Evolutionary conservation across 805 yeast genomes (phyloP), one percentile per base, ranked within the genome.

Genomic region (Nakazawaea sp.): DNA sequence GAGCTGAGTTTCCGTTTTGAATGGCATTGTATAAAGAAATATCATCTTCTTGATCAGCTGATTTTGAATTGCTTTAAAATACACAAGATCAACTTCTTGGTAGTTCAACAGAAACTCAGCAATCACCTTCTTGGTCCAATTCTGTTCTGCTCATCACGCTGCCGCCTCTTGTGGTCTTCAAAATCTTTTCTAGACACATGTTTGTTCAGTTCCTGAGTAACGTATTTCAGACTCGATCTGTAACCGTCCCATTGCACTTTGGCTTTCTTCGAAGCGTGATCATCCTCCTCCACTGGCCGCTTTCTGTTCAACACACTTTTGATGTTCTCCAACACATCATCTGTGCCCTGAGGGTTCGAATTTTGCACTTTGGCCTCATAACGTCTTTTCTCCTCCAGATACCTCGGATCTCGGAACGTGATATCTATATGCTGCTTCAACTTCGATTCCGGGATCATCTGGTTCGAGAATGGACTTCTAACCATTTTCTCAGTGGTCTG

Each of bases 391-490:
- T 86, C 87, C 39, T 75, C 76, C 45, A 75, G 70, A 59, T 84
- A 85, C 45, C 74, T 66, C 3, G 96, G 95, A 56, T 89, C 95
- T 31, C 89, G 60, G 26, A 85, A 62, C 38, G 82, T 62, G 12
- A 78, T 71, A 42, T 74, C 71, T 46, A 89, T 63, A 53, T 90
- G 97, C 43, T 69, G 71, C 42, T 75, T 81, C 51, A 82, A 86
- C 44, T 79, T 63, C 29, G 69, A 66, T 47, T 83, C 92, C 1
- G 89, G 81, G 2, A 89, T 70, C 51, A 69, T 49, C 48, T 76
- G 70, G 2, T 80, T 80, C 0, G 96, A 84, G 28, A 84, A 64
- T n/a, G 96, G 96, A 52, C 96, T 86, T 44, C 64, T 69, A 28
- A 88, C 70, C 32, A 61, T 45, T 7, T 54, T 59, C 16, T 33